Conservation (phyloP, 257 asterid genomes). For the Anisodus acutangulus region DNA sequence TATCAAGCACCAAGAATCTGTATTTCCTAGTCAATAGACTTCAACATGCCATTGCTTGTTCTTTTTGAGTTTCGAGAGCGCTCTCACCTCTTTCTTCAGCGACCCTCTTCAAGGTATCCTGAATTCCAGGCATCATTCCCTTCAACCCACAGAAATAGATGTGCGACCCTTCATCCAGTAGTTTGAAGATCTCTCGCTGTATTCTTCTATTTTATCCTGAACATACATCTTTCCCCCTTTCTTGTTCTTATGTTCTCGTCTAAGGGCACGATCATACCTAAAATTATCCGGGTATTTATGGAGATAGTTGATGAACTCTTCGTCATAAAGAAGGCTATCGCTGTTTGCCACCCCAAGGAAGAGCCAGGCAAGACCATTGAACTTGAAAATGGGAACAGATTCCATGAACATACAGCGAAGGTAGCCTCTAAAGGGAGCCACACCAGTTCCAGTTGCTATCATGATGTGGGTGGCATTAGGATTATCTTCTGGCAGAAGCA, state of each 20-base stretch:
- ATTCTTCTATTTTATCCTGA: conserved; percentile 93
- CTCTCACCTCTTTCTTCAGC: conserved; percentile 85
- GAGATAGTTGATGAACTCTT: conserved; percentile 77
- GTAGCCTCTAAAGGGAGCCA: conserved; percentile 88
- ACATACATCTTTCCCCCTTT: conserved; percentile 95
- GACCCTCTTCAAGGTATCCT: conserved; percentile 82
- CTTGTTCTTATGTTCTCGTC: conserved; percentile 87
- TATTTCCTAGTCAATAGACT: conserved; percentile 54
- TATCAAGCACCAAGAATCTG: not conserved
- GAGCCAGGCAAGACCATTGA: conserved; percentile 93
- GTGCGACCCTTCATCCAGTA: conserved; percentile 85
- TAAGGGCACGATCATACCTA: conserved; percentile 82
- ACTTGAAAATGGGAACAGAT: conserved; percentile 70
- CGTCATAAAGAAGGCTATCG: conserved; percentile 85
- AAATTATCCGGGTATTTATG: conserved; percentile 71
- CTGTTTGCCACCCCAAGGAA: conserved; percentile 93
- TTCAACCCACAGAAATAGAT: conserved; percentile 92
- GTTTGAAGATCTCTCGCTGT: conserved; percentile 87
- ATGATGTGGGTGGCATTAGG: conserved; percentile 89
- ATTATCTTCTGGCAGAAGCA: conserved; percentile 89
- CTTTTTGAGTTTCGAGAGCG: conserved; percentile 79
- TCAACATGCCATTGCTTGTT: conserved; percentile 98
- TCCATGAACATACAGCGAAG: conserved; percentile 98
- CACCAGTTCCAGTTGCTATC: conserved; percentile 96
- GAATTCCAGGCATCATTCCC: conserved; percentile 99